These are phyloP conservation scores for Eucalyptus regnans DNA, from an alignment of 345 rosid species.

Conservation along the genomic window DNA sequence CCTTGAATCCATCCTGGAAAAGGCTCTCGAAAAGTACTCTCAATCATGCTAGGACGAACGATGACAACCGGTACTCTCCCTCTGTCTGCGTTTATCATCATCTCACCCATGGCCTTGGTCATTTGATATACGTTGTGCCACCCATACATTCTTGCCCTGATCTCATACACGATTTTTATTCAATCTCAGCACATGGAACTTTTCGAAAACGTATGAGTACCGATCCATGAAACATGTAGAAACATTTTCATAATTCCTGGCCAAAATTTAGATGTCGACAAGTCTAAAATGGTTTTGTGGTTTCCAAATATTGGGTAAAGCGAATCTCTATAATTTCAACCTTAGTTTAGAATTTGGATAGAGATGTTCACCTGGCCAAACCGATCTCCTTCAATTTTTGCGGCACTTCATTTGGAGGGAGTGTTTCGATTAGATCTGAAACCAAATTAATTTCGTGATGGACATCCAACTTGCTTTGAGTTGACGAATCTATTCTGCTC, in stretches of 20 bases:
- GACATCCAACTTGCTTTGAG: conserved; percentile 2
- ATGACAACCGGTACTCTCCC: conserved; percentile 8
- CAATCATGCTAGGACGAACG: conserved; percentile 16
- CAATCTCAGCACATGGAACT: too few species aligned
- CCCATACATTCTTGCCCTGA: conserved; percentile 17
- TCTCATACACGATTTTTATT: not conserved
- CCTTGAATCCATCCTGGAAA: conserved; percentile 34
- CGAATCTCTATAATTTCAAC: not conserved
- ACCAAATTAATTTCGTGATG: conserved; percentile 20
- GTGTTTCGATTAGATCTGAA: not conserved
- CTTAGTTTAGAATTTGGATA: not conserved
- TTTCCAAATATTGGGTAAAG: not conserved
- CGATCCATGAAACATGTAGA: too few species aligned
- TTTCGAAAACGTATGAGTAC: too few species aligned
- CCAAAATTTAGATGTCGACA: not conserved
- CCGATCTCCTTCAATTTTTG: conserved; percentile 24
- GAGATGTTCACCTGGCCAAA: conserved; percentile 8
- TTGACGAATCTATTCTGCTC: not conserved
- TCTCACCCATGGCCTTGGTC: conserved; percentile 32
- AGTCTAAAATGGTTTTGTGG: not conserved
- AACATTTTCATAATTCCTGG: not conserved
- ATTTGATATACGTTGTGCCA: conserved; percentile 12
- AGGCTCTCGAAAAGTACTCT: conserved; percentile 14
- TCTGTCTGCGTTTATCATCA: not conserved
- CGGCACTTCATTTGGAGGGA: not conserved